phyloP scores from a whole-genome alignment of 1,284 basidiomycete species.

The Inonotus hispidus region DNA sequence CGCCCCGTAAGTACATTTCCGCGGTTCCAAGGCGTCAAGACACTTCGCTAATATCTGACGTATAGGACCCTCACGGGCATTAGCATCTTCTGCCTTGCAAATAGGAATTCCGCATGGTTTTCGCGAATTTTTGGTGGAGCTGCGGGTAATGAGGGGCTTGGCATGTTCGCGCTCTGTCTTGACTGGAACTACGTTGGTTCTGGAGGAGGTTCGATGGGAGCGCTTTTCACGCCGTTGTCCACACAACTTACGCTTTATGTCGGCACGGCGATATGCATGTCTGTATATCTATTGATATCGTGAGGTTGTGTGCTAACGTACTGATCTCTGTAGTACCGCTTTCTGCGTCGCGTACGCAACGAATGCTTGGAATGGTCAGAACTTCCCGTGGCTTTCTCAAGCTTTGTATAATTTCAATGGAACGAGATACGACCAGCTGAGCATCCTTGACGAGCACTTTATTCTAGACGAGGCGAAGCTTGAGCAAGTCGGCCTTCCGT shows the following conservation, averaged over 20 bases:
- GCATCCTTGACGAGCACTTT: conserved; percentile 33
- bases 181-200: conserved; percentile 33
- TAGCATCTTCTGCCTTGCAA: conserved; percentile 54
- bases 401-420: conserved; percentile 37
- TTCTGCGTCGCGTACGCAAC: conserved; percentile 25
- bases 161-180: conserved; percentile 29
- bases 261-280: conserved; percentile 29
- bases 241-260: conserved; percentile 32
- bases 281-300: conserved; percentile 10
- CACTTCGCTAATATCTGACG: conserved; percentile 23
- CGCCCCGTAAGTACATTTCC: conserved; percentile 31
- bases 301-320: conserved; percentile 36
- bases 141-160: conserved; percentile 38
- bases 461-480: conserved; percentile 11
- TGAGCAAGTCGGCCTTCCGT: conserved; percentile 33
- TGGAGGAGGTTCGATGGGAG: conserved; percentile 33
- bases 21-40: neutral
- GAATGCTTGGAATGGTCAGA: conserved; percentile 32
- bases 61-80: conserved; percentile 44
- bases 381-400: conserved; percentile 41
- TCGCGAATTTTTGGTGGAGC: conserved; percentile 54
- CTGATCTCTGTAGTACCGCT: conserved; percentile 32
- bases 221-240: conserved; percentile 33
- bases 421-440: conserved; percentile 33
- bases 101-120: conserved; percentile 47